These are phyloP conservation scores for Aspergillus leporis DNA, from an alignment of 495 filamentous ascomycete genomes.

Conservation along the genomic window DNA sequence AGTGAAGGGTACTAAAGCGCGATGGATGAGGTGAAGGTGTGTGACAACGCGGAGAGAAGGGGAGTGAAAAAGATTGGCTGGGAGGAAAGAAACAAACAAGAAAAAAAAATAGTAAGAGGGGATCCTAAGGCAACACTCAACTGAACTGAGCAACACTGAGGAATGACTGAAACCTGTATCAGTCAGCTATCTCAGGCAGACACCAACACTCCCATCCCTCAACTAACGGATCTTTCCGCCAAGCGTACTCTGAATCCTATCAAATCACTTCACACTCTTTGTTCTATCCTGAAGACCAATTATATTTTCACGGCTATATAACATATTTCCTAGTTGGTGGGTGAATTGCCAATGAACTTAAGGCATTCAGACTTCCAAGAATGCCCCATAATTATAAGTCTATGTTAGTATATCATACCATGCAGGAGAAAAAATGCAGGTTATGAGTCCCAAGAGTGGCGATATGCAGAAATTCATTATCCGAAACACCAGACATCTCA, in stretches of 20 bases:
- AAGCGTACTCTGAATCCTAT: not conserved
- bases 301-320: not conserved
- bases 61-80: too few species aligned
- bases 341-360: not conserved
- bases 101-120: too few species aligned
- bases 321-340: not conserved
- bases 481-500: not conserved
- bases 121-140: too few species aligned
- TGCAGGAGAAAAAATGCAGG: not conserved
- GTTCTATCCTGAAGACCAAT: not conserved
- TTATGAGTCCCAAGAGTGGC: not conserved
- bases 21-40: too few species aligned
- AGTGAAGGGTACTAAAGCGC: too few species aligned
- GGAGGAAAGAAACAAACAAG: too few species aligned
- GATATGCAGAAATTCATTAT: not conserved
- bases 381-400: not conserved
- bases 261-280: not conserved
- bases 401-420: not conserved
- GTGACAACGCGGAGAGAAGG: too few species aligned
- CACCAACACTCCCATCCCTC: too few species aligned
- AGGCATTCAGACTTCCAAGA: not conserved
- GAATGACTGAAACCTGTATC: too few species aligned
- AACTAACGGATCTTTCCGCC: too few species aligned
- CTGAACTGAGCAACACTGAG: too few species aligned
- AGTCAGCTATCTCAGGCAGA: too few species aligned